A percentile compares a stretch with the other conserved stretches of the same genome.
These are phyloP conservation scores for Pseudodiploospora longispora DNA, from an alignment of 2,329 filamentous ascomycete genomes.

Conservation along the genomic window DNA sequence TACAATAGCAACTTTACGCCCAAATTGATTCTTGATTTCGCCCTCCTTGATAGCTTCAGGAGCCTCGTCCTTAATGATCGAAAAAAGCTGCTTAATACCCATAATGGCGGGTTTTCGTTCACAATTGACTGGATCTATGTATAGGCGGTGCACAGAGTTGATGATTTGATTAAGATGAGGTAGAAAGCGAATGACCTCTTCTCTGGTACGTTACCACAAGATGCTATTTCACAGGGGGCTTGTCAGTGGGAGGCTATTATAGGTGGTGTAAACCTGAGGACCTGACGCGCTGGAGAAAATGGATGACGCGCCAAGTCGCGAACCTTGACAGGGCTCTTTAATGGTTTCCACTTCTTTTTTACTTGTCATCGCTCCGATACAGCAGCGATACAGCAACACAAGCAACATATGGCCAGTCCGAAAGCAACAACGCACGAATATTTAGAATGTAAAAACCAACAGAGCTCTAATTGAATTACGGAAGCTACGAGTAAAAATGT, in stretches of 20 bases:
- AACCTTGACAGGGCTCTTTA: conserved; percentile 20
- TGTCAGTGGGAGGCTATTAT: too few relatives aligned
- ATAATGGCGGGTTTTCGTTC: conserved; percentile 28
- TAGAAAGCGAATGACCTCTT: too few relatives aligned
- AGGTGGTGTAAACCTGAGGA: neutral
- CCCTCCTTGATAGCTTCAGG: conserved; percentile 94
- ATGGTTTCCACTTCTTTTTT: conserved; percentile 17
- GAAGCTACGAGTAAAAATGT: conserved; percentile 24
- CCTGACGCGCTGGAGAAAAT: conserved; percentile 10
- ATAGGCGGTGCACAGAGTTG: too few relatives aligned
- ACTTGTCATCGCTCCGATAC: too few relatives aligned
- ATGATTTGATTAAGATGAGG: too few relatives aligned
- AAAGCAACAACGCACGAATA: too few relatives aligned
- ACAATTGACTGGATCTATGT: too few relatives aligned
- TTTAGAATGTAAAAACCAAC: neutral
- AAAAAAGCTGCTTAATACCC: conserved; percentile 67
- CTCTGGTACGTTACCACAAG: too few relatives aligned
- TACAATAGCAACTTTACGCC: conserved; percentile 95
- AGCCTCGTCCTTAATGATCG: conserved; percentile 82
- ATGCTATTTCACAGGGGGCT: too few relatives aligned
- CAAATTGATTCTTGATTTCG: conserved; percentile 98
- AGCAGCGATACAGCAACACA: too few relatives aligned
- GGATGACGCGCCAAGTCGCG: conserved; percentile 23
- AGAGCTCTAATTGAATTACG: neutral
- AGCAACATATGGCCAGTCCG: too few relatives aligned